Conservation (phyloP, 257 asterid genomes). For the Scutellaria galericulata region DNA sequence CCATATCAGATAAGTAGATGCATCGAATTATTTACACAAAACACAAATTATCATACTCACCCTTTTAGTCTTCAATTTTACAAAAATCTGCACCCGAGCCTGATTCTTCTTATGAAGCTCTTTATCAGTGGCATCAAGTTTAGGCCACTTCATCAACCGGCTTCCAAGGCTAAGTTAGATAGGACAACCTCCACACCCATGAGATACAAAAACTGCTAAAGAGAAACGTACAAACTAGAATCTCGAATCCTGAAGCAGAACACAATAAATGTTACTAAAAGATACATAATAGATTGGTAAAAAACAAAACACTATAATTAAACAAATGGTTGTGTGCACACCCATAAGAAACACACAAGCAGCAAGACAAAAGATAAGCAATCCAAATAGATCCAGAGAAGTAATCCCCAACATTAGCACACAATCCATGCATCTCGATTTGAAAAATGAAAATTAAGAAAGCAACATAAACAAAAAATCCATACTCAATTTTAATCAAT, state of each 20-base stretch:
- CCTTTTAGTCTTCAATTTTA: conserved; percentile 64
- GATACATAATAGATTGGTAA: not conserved
- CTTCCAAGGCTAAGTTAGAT: conserved; percentile 37
- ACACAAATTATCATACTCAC: conserved; percentile 44
- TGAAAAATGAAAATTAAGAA: no score
- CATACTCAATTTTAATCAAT: no score
- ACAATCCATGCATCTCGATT: no score
- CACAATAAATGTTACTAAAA: not conserved
- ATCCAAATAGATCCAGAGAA: no score
- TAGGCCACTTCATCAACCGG: conserved; percentile 89
- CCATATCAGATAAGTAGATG: not conserved
- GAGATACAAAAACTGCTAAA: conserved; percentile 7
- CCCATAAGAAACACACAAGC: no score
- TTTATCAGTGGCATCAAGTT: conserved; percentile 69
- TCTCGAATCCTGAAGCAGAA: conserved; percentile 39
- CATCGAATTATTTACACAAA: conserved; percentile 16
- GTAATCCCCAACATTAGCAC: no score
- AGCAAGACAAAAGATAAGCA: no score
- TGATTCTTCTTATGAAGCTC: conserved; percentile 75
- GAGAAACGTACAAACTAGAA: conserved; percentile 12
- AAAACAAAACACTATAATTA: not conserved
- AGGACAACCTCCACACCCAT: conserved; percentile 48
- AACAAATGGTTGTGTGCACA: no score
- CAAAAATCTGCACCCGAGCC: conserved; percentile 64
- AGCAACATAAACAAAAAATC: no score